A percentile compares a stretch with the other conserved stretches of the same genome.
Conservation (phyloP, 768 basidiomycete species). For the Crucibulum laeve region DNA sequence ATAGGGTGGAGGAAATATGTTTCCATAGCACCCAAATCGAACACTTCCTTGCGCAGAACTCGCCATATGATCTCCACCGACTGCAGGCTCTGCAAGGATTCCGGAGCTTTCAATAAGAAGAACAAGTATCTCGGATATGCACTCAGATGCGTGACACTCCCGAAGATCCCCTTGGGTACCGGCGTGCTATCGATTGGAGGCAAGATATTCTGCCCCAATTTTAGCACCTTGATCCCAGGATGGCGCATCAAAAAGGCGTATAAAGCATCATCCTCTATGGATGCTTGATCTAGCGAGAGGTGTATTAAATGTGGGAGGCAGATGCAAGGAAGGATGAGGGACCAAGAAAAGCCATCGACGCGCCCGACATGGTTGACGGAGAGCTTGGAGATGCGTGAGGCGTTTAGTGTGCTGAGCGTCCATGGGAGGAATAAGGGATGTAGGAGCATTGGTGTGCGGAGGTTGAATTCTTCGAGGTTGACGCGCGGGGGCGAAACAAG, state of each 20-base stretch:
- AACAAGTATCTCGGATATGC: background rate
- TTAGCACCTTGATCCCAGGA: conserved; percentile 6
- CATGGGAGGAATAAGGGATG: conserved; percentile 14
- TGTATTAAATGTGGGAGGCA: conserved; percentile 14
- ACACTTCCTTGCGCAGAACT: too few species aligned
- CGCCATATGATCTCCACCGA: too few species aligned
- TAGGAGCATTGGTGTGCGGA: conserved; percentile 19
- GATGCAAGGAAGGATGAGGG: conserved; percentile 15
- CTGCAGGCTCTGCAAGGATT: too few species aligned
- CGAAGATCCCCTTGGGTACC: conserved; percentile 2
- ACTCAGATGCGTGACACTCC: conserved; percentile 4
- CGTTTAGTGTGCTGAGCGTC: conserved; percentile 18
- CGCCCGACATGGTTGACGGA: conserved; percentile 16
- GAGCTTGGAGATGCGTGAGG: conserved; percentile 14
- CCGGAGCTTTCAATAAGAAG: too few species aligned
- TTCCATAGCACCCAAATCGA: too few species aligned
- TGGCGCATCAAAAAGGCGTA: conserved; percentile 16
- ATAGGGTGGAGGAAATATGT: too few species aligned
- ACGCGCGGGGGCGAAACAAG: too few species aligned
- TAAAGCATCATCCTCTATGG: conserved; percentile 8
- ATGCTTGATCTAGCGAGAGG: conserved; percentile 15
- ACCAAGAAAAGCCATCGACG: conserved; percentile 11
- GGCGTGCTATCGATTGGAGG: background rate
- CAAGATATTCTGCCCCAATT: conserved; percentile 9
- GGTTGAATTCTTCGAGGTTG: conserved; percentile 11